Evolutionary conservation across 805 yeast species (phyloP).

Genomic region (Kodamaea nitidulidarum): DNA sequence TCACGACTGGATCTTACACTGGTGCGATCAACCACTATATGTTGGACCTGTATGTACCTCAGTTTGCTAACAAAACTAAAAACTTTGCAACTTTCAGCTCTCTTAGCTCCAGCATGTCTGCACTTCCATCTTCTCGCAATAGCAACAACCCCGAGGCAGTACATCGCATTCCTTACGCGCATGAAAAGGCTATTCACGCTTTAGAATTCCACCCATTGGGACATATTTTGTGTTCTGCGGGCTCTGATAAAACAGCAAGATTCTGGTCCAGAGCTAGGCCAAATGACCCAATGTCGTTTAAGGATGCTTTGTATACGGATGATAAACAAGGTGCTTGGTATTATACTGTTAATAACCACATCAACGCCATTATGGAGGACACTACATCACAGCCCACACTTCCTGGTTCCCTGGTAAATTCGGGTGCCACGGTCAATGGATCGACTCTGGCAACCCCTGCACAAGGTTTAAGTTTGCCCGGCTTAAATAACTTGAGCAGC

Average conservation of each 20-base stretch:
- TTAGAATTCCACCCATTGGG: constrained; percentile 93
- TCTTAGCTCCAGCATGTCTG: constrained; percentile 4
- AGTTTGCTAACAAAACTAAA: constrained; percentile 21
- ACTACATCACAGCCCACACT: constrained; percentile 3
- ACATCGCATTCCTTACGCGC: constrained; percentile 84
- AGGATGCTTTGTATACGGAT: constrained; percentile 75
- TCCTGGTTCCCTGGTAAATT: neutral
- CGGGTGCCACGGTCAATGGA: neutral
- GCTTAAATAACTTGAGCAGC: constrained; percentile 17
- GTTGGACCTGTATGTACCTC: constrained; percentile 46
- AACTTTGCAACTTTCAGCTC: constrained; percentile 13
- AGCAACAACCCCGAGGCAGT: constrained; percentile 29
- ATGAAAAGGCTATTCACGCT: constrained; percentile 87
- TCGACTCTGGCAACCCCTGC: constrained; percentile 6
- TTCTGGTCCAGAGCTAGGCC: constrained; percentile 96
- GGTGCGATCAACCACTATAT: constrained; percentile 81
- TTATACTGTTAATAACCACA: constrained; percentile 42
- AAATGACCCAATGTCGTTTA: constrained; percentile 75
- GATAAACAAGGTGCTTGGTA: constrained; percentile 58
- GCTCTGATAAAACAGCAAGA: constrained; percentile 87
- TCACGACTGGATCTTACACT: constrained; percentile 84
- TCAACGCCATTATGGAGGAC: constrained; percentile 33
- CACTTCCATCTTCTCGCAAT: neutral
- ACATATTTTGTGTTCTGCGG: constrained; percentile 85
- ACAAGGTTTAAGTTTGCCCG: constrained; percentile 20